These are phyloP conservation scores for Euptelea pleiosperma DNA, from an alignment of 164 flowering plant species.

Conservation along the genomic window DNA sequence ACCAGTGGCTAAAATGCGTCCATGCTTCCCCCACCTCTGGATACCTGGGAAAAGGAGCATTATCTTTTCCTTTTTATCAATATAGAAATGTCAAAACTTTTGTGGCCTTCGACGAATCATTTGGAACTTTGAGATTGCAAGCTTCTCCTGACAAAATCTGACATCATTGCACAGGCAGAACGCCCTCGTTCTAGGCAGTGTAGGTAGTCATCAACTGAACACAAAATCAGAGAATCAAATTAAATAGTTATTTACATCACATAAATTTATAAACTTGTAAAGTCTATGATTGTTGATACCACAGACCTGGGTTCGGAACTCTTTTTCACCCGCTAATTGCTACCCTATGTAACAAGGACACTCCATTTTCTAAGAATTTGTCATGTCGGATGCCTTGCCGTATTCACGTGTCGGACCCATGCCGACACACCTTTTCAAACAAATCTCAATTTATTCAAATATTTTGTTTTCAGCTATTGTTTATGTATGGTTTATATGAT, in stretches of 20 bases:
- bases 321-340: no score
- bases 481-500: no score
- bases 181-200: conserved; percentile 68
- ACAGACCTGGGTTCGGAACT: no score
- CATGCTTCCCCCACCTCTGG: no score
- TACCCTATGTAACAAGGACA: background rate
- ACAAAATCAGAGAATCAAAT: background rate
- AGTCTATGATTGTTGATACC: background rate
- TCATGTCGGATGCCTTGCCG: no score
- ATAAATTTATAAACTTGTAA: background rate
- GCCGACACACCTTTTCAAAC: no score
- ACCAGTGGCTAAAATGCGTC: no score
- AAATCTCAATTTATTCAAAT: no score
- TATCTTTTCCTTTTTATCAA: background rate
- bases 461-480: no score
- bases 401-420: no score
- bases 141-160: conserved; percentile 66
- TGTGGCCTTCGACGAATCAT: conserved; percentile 12
- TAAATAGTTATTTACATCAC: background rate
- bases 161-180: conserved; percentile 62
- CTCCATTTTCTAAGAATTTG: no score
- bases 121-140: conserved; percentile 36
- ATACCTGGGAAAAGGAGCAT: no score
- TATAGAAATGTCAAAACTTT: background rate
- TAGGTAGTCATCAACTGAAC: conserved; percentile 69